These are phyloP conservation scores for Kodamaea restingae DNA, from an alignment of 805 yeast genomes.

Conservation along the genomic window DNA sequence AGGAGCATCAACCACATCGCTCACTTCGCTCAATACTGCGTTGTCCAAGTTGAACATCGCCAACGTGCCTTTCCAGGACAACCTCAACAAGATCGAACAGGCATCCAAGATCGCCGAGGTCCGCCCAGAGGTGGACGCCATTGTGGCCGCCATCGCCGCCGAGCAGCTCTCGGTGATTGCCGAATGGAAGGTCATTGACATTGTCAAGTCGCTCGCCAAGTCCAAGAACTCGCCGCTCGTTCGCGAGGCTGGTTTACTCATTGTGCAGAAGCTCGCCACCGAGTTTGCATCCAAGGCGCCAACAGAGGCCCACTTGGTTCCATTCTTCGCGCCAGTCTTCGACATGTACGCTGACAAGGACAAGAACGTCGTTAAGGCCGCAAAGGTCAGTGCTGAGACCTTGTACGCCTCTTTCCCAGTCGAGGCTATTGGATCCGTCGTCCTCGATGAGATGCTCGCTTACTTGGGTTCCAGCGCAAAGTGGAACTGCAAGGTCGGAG, in stretches of 20 bases:
- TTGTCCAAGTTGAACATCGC: slow-evolving; percentile 54
- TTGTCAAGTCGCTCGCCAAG: slow-evolving; percentile 62
- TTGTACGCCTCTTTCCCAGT: slow-evolving; percentile 66
- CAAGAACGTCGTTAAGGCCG: slow-evolving; percentile 76
- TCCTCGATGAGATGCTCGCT: slow-evolving; percentile 55
- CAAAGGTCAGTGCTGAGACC: slow-evolving; percentile 72
- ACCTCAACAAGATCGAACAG: slow-evolving; percentile 48
- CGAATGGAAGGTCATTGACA: slow-evolving; percentile 64
- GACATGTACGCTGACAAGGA: slow-evolving; percentile 86
- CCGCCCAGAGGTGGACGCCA: slow-evolving; percentile 48
- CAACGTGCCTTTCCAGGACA: slow-evolving; percentile 61
- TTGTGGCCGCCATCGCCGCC: slow-evolving; percentile 44
- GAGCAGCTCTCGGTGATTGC: slow-evolving; percentile 38
- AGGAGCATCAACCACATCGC: slow-evolving; percentile 60
- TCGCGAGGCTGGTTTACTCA: slow-evolving; percentile 71
- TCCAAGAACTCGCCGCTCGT: slow-evolving; percentile 69
- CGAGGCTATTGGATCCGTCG: slow-evolving; percentile 72
- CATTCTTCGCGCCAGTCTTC: slow-evolving; percentile 57
- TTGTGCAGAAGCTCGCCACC: slow-evolving; percentile 55
- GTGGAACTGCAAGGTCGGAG: slow-evolving; percentile 87
- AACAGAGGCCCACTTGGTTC: slow-evolving; percentile 67
- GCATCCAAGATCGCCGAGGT: slow-evolving; percentile 53
- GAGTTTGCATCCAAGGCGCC: slow-evolving; percentile 61
- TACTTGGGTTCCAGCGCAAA: slow-evolving; percentile 81
- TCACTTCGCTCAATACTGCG: slow-evolving; percentile 69